Base-by-base conservation (phyloP, 2,329 filamentous ascomycete species). In the Microdochium paspali region DNA sequence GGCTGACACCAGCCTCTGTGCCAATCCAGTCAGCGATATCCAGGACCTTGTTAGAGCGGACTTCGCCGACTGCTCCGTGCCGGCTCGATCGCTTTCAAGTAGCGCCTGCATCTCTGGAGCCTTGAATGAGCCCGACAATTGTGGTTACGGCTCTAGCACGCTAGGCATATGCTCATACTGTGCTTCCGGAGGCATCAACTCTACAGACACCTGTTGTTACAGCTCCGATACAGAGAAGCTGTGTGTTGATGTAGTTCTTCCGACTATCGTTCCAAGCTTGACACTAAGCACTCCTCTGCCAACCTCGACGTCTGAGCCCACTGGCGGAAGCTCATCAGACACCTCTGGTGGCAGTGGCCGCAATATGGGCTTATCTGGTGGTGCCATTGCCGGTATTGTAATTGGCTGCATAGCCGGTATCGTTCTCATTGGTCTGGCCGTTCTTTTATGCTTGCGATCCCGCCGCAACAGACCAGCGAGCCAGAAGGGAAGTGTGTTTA, bases 131-230 rank as follows among this genome's bases (percentile, higher is more conserved):
- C 81, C 84, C 1, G 67, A 82, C 6, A 88, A 97, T 61, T 98
- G 93, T 65, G 93, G 93, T 44, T 98, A 85, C 62, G 79, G 76
- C 35, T 77, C 80, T 53, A 84, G 79, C 63, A 80, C 76, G 7
- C 64, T 83, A 47, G 90, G 90, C 2, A 74, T 98, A 30, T 98
- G 93, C 69, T 81, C 84, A 4, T 96, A 93, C 65, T 98, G 93
- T 65, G 77, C 79, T 39, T 74, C 82, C 6, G 91, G 87, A 57
- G 90, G 90, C 24, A 80, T 84, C 52, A 97, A 97, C 66, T 85
- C 89, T 10, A 97, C 91, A 45, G 91, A 97, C 64, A 94, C 90
- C 3, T 98, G 93, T 71, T 98, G 93, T 66, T 84, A 90, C 59
- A 89, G 82, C 57, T 82, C 90, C 4, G 75, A 89, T 51, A 83